phyloP scores from a whole-genome alignment of 768 basidiomycete genomes.

The Auricularia sp. region DNA sequence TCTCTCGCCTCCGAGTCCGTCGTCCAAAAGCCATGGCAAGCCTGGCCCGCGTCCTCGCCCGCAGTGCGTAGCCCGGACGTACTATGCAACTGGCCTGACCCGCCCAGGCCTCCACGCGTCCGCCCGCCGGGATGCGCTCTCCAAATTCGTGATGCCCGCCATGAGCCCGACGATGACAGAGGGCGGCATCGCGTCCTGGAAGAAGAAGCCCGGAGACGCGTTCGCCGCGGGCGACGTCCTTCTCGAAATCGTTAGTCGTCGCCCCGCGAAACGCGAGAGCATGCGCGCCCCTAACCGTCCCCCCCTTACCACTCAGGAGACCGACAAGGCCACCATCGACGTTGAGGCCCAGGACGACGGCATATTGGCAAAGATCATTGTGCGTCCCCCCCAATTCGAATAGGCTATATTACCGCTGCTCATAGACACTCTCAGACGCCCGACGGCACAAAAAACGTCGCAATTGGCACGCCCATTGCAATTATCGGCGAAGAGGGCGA shows the following conservation, averaged over 20 bases:
- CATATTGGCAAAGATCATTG: constrained; percentile 91
- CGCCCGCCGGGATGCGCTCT: constrained; percentile 63
- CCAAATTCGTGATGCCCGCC: constrained; percentile 91
- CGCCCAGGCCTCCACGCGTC: constrained; percentile 73
- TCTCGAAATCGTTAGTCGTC: constrained; percentile 71
- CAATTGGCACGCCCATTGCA: constrained; percentile 83
- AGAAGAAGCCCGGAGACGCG: constrained; percentile 89
- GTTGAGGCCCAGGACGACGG: constrained; percentile 99
- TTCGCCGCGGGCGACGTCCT: constrained; percentile 89
- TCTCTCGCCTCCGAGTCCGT: constrained; percentile 5
- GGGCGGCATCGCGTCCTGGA: constrained; percentile 96
- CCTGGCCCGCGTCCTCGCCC: constrained; percentile 54
- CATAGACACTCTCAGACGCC: constrained; percentile 37
- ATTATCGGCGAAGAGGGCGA: constrained; percentile 93
- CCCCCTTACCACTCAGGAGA: constrained; percentile 55
- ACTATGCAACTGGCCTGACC: background rate
- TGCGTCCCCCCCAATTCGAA: constrained; percentile 29
- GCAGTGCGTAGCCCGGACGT: constrained; percentile 39
- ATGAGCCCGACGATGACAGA: constrained; percentile 99
- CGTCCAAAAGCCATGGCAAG: constrained; percentile 39
- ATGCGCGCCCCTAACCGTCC: background rate
- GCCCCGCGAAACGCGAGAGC: background rate
- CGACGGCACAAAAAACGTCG: constrained; percentile 80
- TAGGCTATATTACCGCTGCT: background rate
- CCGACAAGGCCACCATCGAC: constrained; percentile 99